These are phyloP conservation scores for Heliophila coronopifolia DNA, from an alignment of 441 rosid genomes.

Conservation along the genomic window DNA sequence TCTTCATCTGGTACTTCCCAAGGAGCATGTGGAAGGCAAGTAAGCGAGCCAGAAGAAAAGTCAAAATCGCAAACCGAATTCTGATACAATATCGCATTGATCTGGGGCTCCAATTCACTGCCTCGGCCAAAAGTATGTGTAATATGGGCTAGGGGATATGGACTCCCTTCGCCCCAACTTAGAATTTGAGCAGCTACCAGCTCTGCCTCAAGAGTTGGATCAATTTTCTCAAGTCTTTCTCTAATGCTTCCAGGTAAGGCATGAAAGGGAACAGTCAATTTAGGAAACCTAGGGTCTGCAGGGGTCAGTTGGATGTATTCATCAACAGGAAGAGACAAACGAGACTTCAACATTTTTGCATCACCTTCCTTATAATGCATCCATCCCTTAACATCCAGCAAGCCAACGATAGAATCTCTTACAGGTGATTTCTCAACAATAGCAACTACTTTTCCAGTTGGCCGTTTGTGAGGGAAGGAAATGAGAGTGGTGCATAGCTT, in stretches of 20 bases:
- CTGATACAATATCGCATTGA: slow-evolving; percentile 63
- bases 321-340: slow-evolving; percentile 29
- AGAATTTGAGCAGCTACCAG: slow-evolving; percentile 65
- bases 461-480: slow-evolving; percentile 62
- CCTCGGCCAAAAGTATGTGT: slow-evolving; percentile 62
- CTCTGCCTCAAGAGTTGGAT: slow-evolving; percentile 59
- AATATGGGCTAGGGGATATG: slow-evolving; percentile 50
- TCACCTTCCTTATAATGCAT: slow-evolving; percentile 39
- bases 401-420: slow-evolving; percentile 65
- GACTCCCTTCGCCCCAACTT: slow-evolving; percentile 64
- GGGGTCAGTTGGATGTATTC: slow-evolving; percentile 58
- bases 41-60: slow-evolving; percentile 49
- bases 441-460: slow-evolving; percentile 77
- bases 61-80: slow-evolving; percentile 57
- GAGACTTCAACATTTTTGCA: slow-evolving; percentile 34
- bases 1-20: slow-evolving; percentile 79
- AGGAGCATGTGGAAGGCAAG: slow-evolving; percentile 59
- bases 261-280: slow-evolving; percentile 46
- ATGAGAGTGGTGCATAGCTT: slow-evolving; percentile 47
- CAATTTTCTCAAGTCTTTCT: slow-evolving; percentile 60
- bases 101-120: slow-evolving; percentile 58
- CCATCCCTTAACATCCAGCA: slow-evolving; percentile 69
- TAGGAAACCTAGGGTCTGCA: slow-evolving; percentile 64
- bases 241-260: slow-evolving; percentile 54
- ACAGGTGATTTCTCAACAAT: slow-evolving; percentile 55